phyloP scores from a whole-genome alignment of 2,329 filamentous ascomycete species.

The Aspergillus quadricinctus region DNA sequence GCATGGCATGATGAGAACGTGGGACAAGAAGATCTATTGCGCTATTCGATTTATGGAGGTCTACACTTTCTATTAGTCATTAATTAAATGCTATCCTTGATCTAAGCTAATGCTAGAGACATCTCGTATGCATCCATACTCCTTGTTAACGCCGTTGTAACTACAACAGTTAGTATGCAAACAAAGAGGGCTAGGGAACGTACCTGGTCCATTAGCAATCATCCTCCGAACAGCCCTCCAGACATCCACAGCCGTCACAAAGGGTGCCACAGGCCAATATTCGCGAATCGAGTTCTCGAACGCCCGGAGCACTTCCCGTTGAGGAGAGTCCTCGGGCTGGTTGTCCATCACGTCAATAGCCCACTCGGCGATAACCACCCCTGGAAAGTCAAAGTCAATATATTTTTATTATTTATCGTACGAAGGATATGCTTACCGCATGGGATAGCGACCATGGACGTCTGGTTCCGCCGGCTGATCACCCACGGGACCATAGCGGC shows the following conservation, averaged over 20 bases:
- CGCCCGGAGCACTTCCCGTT: neutral
- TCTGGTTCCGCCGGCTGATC: neutral
- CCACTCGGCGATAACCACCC: neutral
- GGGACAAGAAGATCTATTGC: too few relatives aligned
- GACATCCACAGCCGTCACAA: neutral
- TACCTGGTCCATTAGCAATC: neutral
- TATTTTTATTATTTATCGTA: fast-evolving
- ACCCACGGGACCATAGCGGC: neutral
- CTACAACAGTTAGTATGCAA: neutral
- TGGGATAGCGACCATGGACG: neutral
- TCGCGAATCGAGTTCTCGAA: neutral
- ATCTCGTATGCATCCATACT: neutral
- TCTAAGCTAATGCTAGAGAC: neutral
- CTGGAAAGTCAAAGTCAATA: neutral
- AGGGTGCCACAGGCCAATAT: neutral
- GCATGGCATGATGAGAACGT: neutral
- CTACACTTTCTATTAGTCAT: neutral
- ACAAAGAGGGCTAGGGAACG: neutral
- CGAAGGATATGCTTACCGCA: neutral
- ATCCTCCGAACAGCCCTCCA: neutral
- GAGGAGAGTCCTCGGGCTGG: neutral
- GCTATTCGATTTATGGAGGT: too few relatives aligned
- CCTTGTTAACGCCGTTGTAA: neutral
- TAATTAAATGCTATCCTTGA: neutral
- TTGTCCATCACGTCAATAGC: neutral